Evolutionary conservation across 2,329 filamentous ascomycete genomes (phyloP), one percentile per base, ranked within the genome.

Genomic region (Cercospora sp.): DNA sequence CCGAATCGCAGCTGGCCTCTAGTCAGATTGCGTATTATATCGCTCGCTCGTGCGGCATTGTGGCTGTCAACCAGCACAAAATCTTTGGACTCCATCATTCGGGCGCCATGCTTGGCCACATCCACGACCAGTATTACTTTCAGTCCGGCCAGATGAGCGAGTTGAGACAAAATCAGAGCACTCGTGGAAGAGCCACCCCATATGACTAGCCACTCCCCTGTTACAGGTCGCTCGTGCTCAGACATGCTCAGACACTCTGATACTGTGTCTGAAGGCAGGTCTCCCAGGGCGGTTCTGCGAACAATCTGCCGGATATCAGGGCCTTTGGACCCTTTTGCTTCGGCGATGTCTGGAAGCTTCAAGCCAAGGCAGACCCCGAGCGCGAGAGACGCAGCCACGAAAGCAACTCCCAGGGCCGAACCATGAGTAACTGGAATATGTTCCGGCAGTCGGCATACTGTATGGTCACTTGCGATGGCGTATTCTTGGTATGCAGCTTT

Each of bases 41-140:
- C 61, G 34, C 61, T 59, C 3, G 70, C 70, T 18, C 70, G 60
- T 8, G 64, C 67, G 7, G 67, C 37, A 43, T 61, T 66, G 28
- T 72, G 70, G 45, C 70, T 72, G 53, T 72, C 70, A 10, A 72
- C 62, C 24, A 70, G 64, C 12, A 71, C 57, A 58, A 68, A 66
- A 2, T 64, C 69, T 40, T 51, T 69, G 26, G 66, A 64, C n/a
- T 67, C 70, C 49, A 68, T 64, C 63, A 72, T 61, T 18, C 70
- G 53, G 3, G 67, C 62, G 30, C 70, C 70, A 34, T 72, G 70
- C 62, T 72, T 72, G n/a, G 70, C 70, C 24, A 70, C 65, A 49
- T 72, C 70, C 0, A 89, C 87, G 0, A 92, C 83, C 2, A 86
- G 84, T 26, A 83, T 77, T 18, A 82, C 79, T 51, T 75, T 74